Evolutionary conservation across 257 asterid species (phyloP).

Genomic region (Fraxinus excelsior): DNA sequence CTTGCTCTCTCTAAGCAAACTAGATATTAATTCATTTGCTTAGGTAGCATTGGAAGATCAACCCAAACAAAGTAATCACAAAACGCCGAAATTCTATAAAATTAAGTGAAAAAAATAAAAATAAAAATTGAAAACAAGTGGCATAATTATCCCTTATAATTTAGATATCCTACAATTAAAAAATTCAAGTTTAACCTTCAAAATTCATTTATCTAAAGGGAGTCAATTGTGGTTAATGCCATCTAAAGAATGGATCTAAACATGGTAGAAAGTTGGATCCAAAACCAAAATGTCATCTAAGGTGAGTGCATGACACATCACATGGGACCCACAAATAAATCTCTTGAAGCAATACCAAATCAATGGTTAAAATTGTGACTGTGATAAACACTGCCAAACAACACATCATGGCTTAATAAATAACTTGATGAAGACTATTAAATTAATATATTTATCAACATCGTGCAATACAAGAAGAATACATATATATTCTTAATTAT

Average conservation of each 20-base stretch:
- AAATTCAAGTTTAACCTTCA: background rate
- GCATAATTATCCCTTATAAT: background rate
- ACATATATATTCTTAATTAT: slow-evolving; percentile 5
- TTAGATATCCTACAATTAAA: too few species aligned
- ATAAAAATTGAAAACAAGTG: too few species aligned
- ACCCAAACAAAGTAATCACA: too few species aligned
- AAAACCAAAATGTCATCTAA: background rate
- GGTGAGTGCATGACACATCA: slow-evolving; percentile 51
- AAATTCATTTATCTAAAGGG: background rate
- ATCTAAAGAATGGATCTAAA: background rate
- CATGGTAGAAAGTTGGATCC: background rate
- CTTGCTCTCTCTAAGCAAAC: too few species aligned
- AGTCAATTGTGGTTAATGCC: background rate
- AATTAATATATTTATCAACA: background rate
- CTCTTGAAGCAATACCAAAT: slow-evolving; percentile 27
- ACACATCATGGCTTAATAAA: slow-evolving; percentile 29
- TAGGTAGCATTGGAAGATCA: too few species aligned
- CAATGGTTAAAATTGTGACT: slow-evolving; percentile 37
- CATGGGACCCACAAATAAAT: slow-evolving; percentile 34
- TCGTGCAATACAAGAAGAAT: background rate
- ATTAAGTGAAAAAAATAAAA: too few species aligned
- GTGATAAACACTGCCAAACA: slow-evolving; percentile 29
- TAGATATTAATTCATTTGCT: too few species aligned
- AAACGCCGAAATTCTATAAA: too few species aligned
- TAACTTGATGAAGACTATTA: background rate